Evolutionary conservation across 495 filamentous ascomycete genomes (phyloP), one percentile per base, ranked within the genome.

Genomic region (Tuber aestivum): DNA sequence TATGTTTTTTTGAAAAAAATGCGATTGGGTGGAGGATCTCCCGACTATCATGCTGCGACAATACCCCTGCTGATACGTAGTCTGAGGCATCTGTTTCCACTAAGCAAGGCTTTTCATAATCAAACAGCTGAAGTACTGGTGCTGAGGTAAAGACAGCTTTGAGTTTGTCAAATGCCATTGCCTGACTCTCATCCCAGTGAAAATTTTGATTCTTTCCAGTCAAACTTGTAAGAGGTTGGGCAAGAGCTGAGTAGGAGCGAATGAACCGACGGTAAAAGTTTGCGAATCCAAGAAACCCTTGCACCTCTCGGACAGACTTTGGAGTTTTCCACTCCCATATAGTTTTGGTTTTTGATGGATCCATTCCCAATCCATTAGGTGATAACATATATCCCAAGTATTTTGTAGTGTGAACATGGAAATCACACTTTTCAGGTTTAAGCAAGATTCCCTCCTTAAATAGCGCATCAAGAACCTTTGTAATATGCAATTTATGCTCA

Each of bases 371-470:
- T 0, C 76, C 68, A 4, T 70, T 41, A 0, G 41, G 7, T 0
- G 6, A 27, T 21, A 75, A 23, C 41, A 77, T 70, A 12, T 70
- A 35, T 0, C 71, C 71, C 0, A 77, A 23, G 21, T 74, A 77
- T 5, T 70, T 75, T 10, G 41, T 41, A 10, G 8, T 40, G 2
- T 71, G 38, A 0, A 40, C 14, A 20, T 71, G 72, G 35, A 77
- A 77, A 20, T 77, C 35, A 41, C 68, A 71, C 44, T 74, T 77
- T 23, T 77, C 44, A 1, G 38, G 72, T 5, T 75, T 77, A 0
- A 71, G 7, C 37, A 27, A 27, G 21, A 77, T 32, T 1, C 38
- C 72, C 5, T n/a, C 68, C 1, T 71, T 32, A 8, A 38, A 27
- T 0, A 77, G 37, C 3, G 23, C 6, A 9, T 50, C 3, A 0